phyloP scores from a whole-genome alignment of 345 rosid species.

The Acer campestre region DNA sequence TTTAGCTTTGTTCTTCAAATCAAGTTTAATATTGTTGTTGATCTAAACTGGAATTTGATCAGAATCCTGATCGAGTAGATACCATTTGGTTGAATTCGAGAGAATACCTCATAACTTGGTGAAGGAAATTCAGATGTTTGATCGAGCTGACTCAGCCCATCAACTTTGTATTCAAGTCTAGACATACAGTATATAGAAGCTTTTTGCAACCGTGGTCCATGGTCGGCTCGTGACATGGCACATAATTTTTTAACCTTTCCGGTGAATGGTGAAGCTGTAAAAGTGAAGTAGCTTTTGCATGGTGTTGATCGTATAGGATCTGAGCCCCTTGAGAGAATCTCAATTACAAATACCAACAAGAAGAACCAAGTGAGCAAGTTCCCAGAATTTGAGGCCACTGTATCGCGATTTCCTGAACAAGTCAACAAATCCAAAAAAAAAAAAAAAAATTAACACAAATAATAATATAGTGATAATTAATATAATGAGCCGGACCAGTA shows the following conservation, averaged over 20 bases:
- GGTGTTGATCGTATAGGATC: neutral
- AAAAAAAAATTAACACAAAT: no score
- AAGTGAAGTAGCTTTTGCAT: neutral
- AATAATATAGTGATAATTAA: no score
- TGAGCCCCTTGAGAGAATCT: conserved; percentile 27
- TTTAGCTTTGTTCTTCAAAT: no score
- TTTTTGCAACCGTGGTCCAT: neutral
- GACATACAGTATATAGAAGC: neutral
- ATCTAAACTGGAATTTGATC: no score
- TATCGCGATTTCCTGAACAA: conserved; percentile 38
- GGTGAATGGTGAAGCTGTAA: no score
- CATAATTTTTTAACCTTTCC: neutral
- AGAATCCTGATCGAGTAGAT: no score
- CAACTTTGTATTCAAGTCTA: neutral
- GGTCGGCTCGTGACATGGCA: neutral
- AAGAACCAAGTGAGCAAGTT: conserved; percentile 32
- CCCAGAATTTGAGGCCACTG: conserved; percentile 49
- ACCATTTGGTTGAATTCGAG: no score
- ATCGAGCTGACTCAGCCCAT: neutral
- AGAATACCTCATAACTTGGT: no score
- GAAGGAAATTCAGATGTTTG: neutral
- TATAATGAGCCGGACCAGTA: no score
- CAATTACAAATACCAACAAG: conserved; percentile 30
- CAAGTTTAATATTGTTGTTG: no score
- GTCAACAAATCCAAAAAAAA: no score